Base-by-base conservation (phyloP, 345 rosid genomes). In the Eucalyptus sp. region DNA sequence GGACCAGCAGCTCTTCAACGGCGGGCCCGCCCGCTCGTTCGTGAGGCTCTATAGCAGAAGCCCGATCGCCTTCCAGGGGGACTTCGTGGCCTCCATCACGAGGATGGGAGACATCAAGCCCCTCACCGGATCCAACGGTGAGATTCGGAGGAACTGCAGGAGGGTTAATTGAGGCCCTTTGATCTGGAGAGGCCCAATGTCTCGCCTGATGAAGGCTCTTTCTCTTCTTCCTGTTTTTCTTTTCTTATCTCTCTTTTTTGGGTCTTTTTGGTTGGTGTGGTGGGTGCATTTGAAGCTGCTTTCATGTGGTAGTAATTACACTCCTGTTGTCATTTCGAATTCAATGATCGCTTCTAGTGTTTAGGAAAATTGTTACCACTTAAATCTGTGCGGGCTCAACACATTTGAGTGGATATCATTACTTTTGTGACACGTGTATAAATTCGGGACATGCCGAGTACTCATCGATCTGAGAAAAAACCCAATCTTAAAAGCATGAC, bases 51-150 rank as follows among this genome's bases (percentile, higher is more conserved):
- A 92, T 76, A 88, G 89, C 81, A 31, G 27, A 66, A 68, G 80
- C 84, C 88, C 86, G 29, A 5, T 37, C 56, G 86, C 87, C 48
- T 94, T 94, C 87, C 48, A 27, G 14, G 50, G 88, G 20, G 95
- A 91, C 83, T 94, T 92, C 49, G 91, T 49, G 29, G 20, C 89
- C 31, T 91, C 89, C 86, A 93, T 94, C 93, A 91, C 92, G 88
- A 93, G 90, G 93, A 94, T 93, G 95, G 94, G 94, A 31, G 92
- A 92, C 52, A 90, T 93, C 33, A 91, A 83, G 86, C 93, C 94
- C 16, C 92, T 93, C 86, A 89, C 94, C 44, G 94, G 95, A 37
- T 87, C 90, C 43, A 60, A 60, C 1, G 94, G 94, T 66, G 94
- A 94, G 92, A 71, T 93, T 41, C 93, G 94, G 87, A 91, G 85